A percentile compares a stretch with the other conserved stretches of the same genome.
phyloP scores from a whole-genome alignment of 208 protist species.

The Trypanosoma platydactyli region DNA sequence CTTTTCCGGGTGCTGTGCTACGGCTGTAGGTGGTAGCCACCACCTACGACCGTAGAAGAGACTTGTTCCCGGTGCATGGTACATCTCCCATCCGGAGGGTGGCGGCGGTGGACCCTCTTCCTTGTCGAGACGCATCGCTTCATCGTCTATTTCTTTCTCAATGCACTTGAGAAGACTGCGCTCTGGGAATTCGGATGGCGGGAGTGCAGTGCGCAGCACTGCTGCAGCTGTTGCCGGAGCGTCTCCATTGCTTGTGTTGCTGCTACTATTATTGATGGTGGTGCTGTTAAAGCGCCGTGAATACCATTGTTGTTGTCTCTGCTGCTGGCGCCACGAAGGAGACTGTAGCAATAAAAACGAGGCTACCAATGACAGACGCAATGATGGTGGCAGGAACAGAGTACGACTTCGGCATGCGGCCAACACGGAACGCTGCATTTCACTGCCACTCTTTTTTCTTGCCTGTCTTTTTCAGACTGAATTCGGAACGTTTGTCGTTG shows the following conservation, averaged over 20 bases:
- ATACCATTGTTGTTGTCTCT: not conserved
- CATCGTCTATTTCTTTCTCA: constrained; percentile 86
- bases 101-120: constrained; percentile 64
- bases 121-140: constrained; percentile 77
- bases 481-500: no score
- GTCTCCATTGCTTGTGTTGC: not conserved
- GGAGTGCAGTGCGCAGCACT: constrained; percentile 42
- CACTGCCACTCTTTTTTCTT: no score
- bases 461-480: no score
- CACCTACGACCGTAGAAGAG: constrained; percentile 71
- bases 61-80: constrained; percentile 66
- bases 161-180: constrained; percentile 76
- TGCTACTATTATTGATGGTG: not conserved
- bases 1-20: not conserved
- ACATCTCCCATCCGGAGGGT: constrained; percentile 71
- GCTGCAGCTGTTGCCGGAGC: constrained; percentile 3
- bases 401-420: not conserved
- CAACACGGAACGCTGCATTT: constrained; percentile 5
- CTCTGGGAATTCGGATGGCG: constrained; percentile 64
- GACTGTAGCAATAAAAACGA: not conserved
- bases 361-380: not conserved
- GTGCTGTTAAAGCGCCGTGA: constrained; percentile 19
- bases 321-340: not conserved
- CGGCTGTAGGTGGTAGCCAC: constrained; percentile 51
- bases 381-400: constrained; percentile 5